Base-by-base conservation (phyloP, 192 early-diverging fungal genomes). In the Backusella psychrophila region DNA sequence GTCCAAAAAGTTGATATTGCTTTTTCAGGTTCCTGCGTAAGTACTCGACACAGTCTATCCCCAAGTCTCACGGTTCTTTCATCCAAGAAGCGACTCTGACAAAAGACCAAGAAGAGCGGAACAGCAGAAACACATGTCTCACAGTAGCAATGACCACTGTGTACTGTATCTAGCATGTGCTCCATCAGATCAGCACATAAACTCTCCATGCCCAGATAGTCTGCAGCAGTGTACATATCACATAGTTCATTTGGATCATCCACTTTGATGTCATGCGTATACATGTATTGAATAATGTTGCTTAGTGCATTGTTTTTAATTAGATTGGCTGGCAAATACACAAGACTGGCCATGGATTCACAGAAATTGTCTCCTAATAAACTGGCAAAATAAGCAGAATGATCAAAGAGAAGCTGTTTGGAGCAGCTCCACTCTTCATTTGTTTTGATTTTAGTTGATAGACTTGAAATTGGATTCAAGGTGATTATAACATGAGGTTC, bases 311-410 rank as follows among this genome's bases (percentile, higher is more conserved):
- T 14, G 34, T 65, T 17, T 15, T 34, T 75, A 26, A 78, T 67
- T 19, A 78, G 29, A 19, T 69, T 72, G 0, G 14, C 15, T 0
- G 81, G 76, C 21, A 82, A 46, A 4, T 36, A 68, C 1, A 78
- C 56, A 17, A 69, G 59, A n/a, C 44, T 34, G 17, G 77, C 69
- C 17, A 38, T 41, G 17, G 69, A 70, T 35, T 82, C 81, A 2
- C 39, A 26, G 56, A 82, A 82, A 6, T 73, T 65, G 0, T 70
- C 39, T 17, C 66, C 76, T 41, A 82, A 78, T 49, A 82, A 59
- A 34, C 77, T 74, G 31, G 68, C 53, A 49, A 82, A 82, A 67
- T 82, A 82, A 12, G 71, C 39, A 3, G 81, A 82, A 29, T 71
- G 21, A 12, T 77, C 21, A 19, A 19, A n/a, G 29, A 77, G 29